Evolutionary conservation across 129 eudicot genomes (phyloP).

Genomic region (Calendula officinalis): DNA sequence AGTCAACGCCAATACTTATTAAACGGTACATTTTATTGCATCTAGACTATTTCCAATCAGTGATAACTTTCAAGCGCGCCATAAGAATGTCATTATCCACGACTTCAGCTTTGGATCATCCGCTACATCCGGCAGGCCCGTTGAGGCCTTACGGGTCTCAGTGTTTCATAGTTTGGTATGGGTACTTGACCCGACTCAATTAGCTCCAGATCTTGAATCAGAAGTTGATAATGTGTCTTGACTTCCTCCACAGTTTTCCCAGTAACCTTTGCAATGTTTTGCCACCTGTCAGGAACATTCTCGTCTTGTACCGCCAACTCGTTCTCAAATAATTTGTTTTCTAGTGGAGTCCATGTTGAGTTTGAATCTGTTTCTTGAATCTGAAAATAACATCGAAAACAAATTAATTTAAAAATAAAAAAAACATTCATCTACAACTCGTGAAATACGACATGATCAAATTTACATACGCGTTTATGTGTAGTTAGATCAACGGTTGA

Average conservation of each 20-base stretch:
- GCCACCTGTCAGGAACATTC: slow-evolving; percentile 67
- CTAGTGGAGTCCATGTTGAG: slow-evolving; percentile 43
- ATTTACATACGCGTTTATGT: too few relatives aligned
- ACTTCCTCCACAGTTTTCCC: slow-evolving; percentile 62
- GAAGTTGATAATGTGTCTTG: slow-evolving; percentile 47
- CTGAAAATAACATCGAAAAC: slow-evolving; percentile 5
- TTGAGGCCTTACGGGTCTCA: too few relatives aligned
- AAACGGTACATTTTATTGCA: too few relatives aligned
- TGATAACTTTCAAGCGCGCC: too few relatives aligned
- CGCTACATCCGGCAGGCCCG: too few relatives aligned
- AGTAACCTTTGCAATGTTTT: slow-evolving; percentile 46
- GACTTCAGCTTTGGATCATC: too few relatives aligned
- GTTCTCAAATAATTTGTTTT: slow-evolving; percentile 67
- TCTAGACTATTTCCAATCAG: too few relatives aligned
- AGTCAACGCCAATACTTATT: too few relatives aligned
- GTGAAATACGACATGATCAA: too few relatives aligned
- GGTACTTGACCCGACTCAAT: slow-evolving; percentile 56
- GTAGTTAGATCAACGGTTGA: too few relatives aligned
- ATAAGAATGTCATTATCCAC: too few relatives aligned
- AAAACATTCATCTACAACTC: background rate
- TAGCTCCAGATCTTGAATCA: slow-evolving; percentile 47
- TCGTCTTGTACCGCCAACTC: slow-evolving; percentile 50
- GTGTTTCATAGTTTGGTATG: slow-evolving; percentile 40
- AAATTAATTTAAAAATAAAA: background rate
- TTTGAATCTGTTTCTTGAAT: slow-evolving; percentile 41